Evolutionary conservation across 2,329 filamentous ascomycete species (phyloP).

Genomic region (Diaporthe ampelina): DNA sequence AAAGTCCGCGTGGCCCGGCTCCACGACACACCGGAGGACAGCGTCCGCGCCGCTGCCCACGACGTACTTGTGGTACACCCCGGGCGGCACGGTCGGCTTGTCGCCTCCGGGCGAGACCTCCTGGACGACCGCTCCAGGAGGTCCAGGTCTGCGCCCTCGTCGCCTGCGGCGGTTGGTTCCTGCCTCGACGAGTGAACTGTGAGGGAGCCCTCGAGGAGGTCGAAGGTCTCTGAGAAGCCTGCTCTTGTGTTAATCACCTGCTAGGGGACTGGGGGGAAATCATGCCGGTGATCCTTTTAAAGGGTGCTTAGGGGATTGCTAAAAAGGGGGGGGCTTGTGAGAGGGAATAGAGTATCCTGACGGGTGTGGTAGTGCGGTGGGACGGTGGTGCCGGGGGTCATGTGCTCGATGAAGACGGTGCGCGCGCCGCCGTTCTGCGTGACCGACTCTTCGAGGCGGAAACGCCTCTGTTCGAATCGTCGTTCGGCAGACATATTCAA

Average conservation of each 20-base stretch:
- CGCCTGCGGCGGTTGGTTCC: constrained; percentile 28
- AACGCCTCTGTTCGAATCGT: constrained; percentile 41
- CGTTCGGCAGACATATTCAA: constrained; percentile 41
- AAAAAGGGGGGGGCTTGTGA: too few relatives aligned
- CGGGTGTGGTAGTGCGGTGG: constrained; percentile 42
- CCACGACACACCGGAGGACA: constrained; percentile 36
- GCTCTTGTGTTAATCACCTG: too few relatives aligned
- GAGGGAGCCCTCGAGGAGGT: constrained; percentile 42
- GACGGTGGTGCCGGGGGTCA: constrained; percentile 43
- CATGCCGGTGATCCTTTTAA: too few relatives aligned
- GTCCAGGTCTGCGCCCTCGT: constrained; percentile 7
- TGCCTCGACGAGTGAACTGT: constrained; percentile 35
- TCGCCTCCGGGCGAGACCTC: background rate
- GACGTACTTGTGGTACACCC: constrained; percentile 40
- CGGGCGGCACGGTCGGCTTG: constrained; percentile 23
- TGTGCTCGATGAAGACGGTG: constrained; percentile 43
- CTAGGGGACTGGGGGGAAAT: too few relatives aligned
- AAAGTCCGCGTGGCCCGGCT: constrained; percentile 41
- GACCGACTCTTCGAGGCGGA: constrained; percentile 41
- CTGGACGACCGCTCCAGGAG: constrained; percentile 25
- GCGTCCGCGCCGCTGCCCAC: constrained; percentile 32
- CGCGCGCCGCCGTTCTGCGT: constrained; percentile 42
- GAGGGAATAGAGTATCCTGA: background rate
- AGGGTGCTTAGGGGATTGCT: too few relatives aligned
- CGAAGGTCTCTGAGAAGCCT: constrained; percentile 42